phyloP scores from a whole-genome alignment of 2,329 filamentous ascomycete species.

The Phialophora verrucosa region DNA sequence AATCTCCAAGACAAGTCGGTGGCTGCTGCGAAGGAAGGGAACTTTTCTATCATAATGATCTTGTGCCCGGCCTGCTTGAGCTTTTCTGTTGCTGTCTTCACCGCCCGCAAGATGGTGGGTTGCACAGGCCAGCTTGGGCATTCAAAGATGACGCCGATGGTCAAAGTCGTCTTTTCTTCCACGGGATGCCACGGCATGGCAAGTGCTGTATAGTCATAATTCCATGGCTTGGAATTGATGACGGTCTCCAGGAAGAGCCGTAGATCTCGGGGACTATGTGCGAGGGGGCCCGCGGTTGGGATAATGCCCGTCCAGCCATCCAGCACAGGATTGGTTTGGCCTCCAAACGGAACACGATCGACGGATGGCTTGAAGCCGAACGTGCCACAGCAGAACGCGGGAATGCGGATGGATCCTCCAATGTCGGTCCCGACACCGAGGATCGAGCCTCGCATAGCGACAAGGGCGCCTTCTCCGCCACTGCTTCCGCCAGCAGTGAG shows the following conservation, averaged over 20 bases:
- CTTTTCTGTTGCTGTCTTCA: constrained; percentile 47
- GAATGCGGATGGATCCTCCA: constrained; percentile 53
- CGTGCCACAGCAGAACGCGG: constrained; percentile 58
- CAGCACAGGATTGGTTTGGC: constrained; percentile 56
- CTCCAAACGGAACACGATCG: constrained; percentile 58
- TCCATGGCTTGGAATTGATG: constrained; percentile 50
- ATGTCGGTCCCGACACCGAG: constrained; percentile 70
- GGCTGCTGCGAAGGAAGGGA: constrained; percentile 28
- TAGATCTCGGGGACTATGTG: constrained; percentile 40
- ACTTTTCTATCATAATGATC: constrained; percentile 50
- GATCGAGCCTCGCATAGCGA: constrained; percentile 64
- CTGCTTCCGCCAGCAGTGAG: constrained; percentile 68
- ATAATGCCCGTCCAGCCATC: constrained; percentile 59
- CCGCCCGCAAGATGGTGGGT: constrained; percentile 47
- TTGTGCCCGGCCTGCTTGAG: constrained; percentile 51
- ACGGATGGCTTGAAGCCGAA: constrained; percentile 59
- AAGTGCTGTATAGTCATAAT: constrained; percentile 55
- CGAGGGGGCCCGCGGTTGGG: constrained; percentile 52
- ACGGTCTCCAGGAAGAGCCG: constrained; percentile 42
- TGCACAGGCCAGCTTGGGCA: constrained; percentile 46
- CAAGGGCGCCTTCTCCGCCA: constrained; percentile 67
- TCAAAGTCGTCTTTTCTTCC: constrained; percentile 33
- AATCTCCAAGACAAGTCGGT: constrained; percentile 24
- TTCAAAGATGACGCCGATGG: constrained; percentile 49
- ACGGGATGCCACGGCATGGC: constrained; percentile 57